These are phyloP conservation scores for Hyphodiscus hymeniophilus DNA, from an alignment of 495 filamentous ascomycete species.

Conservation along the genomic window DNA sequence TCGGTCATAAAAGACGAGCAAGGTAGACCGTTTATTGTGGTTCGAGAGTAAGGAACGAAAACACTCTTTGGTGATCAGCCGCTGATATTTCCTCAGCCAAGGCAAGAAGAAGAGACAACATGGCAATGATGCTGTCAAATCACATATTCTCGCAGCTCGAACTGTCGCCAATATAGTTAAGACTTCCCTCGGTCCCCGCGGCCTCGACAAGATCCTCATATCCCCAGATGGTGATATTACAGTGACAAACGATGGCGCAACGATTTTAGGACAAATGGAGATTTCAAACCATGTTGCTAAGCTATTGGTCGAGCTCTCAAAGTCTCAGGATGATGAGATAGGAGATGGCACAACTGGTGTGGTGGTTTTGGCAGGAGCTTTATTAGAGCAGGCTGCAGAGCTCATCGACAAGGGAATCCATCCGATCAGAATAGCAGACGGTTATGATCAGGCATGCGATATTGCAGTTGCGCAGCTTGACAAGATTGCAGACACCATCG, in stretches of 20 bases:
- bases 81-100: slow-evolving; percentile 51
- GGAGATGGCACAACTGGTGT: slow-evolving; percentile 98
- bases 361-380: slow-evolving; percentile 88
- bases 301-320: slow-evolving; percentile 93
- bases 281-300: slow-evolving; percentile 98
- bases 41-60: slow-evolving; percentile 71
- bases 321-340: slow-evolving; percentile 98
- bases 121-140: slow-evolving; percentile 94
- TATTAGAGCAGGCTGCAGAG: slow-evolving; percentile 95
- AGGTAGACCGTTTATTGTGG: slow-evolving; percentile 94
- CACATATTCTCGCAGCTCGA: slow-evolving; percentile 91
- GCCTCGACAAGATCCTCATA: slow-evolving; percentile 98
- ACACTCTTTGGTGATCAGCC: slow-evolving; percentile 9
- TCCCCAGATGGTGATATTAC: slow-evolving; percentile 99
- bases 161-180: slow-evolving; percentile 97
- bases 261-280: slow-evolving; percentile 97
- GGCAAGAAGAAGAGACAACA: slow-evolving; percentile 96
- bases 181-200: slow-evolving; percentile 90
- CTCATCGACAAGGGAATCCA: slow-evolving; percentile 99
- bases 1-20: slow-evolving; percentile 74
- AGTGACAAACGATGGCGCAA: slow-evolving; percentile 97
- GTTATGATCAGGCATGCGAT: slow-evolving; percentile 95
- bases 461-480: slow-evolving; percentile 89
- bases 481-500: slow-evolving; percentile 81
- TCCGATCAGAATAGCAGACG: slow-evolving; percentile 95